These are phyloP conservation scores for Prunus kanzakura DNA, from an alignment of 306 rosid genomes.

Conservation along the genomic window DNA sequence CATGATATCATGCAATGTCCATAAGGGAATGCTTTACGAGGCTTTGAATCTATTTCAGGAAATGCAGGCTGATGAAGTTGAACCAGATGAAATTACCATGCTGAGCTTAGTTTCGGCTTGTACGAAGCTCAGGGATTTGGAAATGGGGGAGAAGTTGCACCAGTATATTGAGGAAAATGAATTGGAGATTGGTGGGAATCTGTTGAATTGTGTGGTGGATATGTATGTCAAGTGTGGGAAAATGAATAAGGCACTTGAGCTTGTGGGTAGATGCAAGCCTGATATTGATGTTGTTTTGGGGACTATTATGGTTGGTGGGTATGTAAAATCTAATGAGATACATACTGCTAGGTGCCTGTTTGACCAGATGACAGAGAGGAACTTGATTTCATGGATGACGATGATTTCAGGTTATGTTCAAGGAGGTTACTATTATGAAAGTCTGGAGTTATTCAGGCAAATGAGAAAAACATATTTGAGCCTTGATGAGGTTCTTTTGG, in stretches of 20 bases:
- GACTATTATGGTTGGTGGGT: conserved; percentile 26
- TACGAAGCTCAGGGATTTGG: conserved; percentile 18
- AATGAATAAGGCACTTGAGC: conserved; percentile 27
- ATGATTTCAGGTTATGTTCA: conserved; percentile 35
- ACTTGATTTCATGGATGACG: conserved; percentile 26
- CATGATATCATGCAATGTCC: conserved; percentile 31
- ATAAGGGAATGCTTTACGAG: conserved; percentile 19
- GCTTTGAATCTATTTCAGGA: conserved; percentile 22
- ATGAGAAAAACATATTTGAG: conserved; percentile 12
- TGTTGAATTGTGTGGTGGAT: conserved; percentile 29
- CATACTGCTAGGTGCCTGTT: conserved; percentile 22
- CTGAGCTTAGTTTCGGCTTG: conserved; percentile 32
- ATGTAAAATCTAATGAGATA: conserved; percentile 18
- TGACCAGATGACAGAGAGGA: conserved; percentile 23
- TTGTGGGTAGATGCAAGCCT: background rate
- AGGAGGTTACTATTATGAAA: conserved; percentile 5
- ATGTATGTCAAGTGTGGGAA: conserved; percentile 36
- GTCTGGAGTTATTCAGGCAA: conserved; percentile 24
- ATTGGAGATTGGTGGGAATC: conserved; percentile 16
- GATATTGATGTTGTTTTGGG: conserved; percentile 23
- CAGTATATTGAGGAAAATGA: conserved; percentile 12
- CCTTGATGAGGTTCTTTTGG: conserved; percentile 26
- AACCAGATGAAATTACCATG: conserved; percentile 26
- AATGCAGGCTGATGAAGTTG: conserved; percentile 17
- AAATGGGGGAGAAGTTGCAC: conserved; percentile 26